Base-by-base conservation (phyloP, 2,329 filamentous ascomycete genomes). In the Apiospora sp. region DNA sequence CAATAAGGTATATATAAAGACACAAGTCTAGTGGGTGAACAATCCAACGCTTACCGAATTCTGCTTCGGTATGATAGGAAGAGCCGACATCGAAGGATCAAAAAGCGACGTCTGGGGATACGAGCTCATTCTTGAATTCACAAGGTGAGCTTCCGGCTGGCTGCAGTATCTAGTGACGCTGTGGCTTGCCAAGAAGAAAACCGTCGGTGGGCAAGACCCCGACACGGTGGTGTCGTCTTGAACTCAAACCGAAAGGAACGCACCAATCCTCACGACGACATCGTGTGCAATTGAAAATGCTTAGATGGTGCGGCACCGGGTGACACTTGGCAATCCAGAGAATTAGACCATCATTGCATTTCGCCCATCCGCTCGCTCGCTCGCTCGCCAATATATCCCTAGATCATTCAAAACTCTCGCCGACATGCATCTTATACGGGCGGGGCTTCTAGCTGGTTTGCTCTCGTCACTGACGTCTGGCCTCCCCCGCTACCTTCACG, bases 61-160 rank as follows among this genome's bases (percentile, higher is more conserved):
- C 77, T 80, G 76, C 74, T 80, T 80, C 77, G 75, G 76, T 80
- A 82, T 82, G 78, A 82, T 82, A 82, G 73, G 75, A 82, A 83
- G 76, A 82, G 75, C 77, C 80, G 76, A 81, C 75, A 79, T 78
- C 73, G 77, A 78, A 78, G 74, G 76, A 79, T 37, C 37, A 37
- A 3, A 37, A 37, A 37, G 37, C 37, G 37, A 3, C 37, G 37
- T 37, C 58, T n/a, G 49, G 24, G 14, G 12, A 8, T 19, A 1
- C 13, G 14, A 34, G 19, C 27, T 1, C 16, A 58, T 58, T 6
- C 7, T 7, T 1, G 7, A 1, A 2, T 27, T 58, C 19, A 4
- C 14, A 49, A 58, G 3, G 51, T 19, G 27, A 58, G 27, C 22
- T 34, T 1, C 8, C 22, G 30, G 30, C 16, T 61, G 54, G 8